Base-by-base conservation (phyloP, 2,329 filamentous ascomycete species). In the Scytalidium lignicola region DNA sequence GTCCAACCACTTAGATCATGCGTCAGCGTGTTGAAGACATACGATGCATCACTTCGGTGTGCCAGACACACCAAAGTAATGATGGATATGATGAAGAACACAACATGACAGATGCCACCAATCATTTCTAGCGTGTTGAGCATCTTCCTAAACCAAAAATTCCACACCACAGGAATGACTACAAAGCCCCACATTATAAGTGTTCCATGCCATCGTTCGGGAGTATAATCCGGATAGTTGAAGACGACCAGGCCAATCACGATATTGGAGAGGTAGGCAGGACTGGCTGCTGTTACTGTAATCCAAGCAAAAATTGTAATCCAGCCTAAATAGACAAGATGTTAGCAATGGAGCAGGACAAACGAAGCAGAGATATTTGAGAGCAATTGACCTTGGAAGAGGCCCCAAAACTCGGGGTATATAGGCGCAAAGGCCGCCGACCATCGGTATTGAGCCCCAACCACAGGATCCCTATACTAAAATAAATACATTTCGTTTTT, bases 81-180 rank as follows among this genome's bases (percentile, higher is more conserved):
- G 55, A 74, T 51, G 15, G 73, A 62, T 1, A 59, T 67, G 42
- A 74, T 61, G 49, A 74, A 75, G 8, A 70, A 70, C 17, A 68
- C 51, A 15, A 72, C 58, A 48, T 75, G 72, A 15, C 73, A 60
- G 37, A 70, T 62, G 5, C 74, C 59, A 28, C 73, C 66, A 4
- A 73, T 51, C 1, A 62, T 64, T 49, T 75, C 70, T 46, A 75
- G 57, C 3, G 65, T 58, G 3, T 71, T 67, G 22, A 75, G 58
- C 39, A 59, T 58, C 4, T 56, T 45, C 37, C 55, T 67, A 6
- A 70, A 61, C 20, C 65, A 61, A 1, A 68, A 72, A 57, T 75
- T 75, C 58, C 75, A 65, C 10, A 72, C 52, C 8, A 71, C 61
- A 12, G 65, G 65, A 28, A 72, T 57, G 2, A 62, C 55, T 1